phyloP scores from a whole-genome alignment of 805 yeast species.

The Candida palmyrensis region DNA sequence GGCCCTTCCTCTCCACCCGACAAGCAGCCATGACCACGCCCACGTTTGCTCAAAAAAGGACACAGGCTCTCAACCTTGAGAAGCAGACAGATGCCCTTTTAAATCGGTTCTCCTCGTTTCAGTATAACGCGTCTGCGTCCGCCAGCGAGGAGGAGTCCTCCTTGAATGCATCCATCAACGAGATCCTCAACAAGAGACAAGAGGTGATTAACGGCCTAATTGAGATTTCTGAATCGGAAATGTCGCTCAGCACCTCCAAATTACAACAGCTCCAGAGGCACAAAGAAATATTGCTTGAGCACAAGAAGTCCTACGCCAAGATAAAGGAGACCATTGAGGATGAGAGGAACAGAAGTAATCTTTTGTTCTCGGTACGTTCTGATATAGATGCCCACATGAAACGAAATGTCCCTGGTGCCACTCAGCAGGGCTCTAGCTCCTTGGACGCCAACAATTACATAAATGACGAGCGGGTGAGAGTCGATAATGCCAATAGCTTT shows the following conservation, averaged over 20 bases:
- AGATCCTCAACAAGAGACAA: conserved; percentile 38
- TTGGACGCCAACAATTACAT: conserved; percentile 64
- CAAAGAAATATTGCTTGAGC: conserved; percentile 68
- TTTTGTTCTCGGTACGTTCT: conserved; percentile 68
- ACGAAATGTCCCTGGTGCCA: conserved; percentile 15
- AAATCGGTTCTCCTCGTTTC: conserved; percentile 31
- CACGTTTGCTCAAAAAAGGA: conserved; percentile 61
- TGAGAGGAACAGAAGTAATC: conserved; percentile 71
- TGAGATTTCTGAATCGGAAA: conserved; percentile 51
- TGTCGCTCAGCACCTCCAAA: conserved; percentile 62
- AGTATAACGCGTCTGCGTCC: conserved; percentile 17
- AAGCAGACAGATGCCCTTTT: conserved; percentile 60
- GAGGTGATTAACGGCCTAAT: conserved; percentile 47
- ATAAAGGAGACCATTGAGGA: conserved; percentile 57
- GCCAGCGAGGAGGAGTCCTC: conserved; percentile 20
- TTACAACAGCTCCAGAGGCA: conserved; percentile 80
- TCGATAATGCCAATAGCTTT: conserved; percentile 64
- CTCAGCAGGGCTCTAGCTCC: conserved; percentile 9
- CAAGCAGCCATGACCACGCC: conserved; percentile 37
- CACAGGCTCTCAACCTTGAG: conserved; percentile 67
- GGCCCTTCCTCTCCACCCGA: too few relatives aligned
- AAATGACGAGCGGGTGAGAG: conserved; percentile 69
- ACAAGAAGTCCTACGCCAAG: conserved; percentile 55
- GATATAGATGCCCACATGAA: conserved; percentile 71
- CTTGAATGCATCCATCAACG: conserved; percentile 17